Conservation (phyloP, 257 asterid species). For the Echites panduratus region DNA sequence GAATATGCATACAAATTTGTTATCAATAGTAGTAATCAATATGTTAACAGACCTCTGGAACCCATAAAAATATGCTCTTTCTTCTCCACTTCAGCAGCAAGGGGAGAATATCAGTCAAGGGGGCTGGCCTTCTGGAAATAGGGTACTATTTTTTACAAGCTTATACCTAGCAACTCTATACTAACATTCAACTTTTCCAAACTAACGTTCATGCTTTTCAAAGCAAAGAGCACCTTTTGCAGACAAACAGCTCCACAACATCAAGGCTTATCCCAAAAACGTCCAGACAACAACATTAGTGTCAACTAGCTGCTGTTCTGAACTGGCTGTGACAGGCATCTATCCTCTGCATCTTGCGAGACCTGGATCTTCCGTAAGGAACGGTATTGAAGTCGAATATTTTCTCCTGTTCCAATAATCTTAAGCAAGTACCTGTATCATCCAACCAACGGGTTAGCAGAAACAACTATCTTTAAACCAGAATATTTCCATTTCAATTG, state of each 20-base stretch:
- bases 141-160: neutral
- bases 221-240: neutral
- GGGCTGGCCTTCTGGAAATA: neutral
- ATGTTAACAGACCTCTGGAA: neutral
- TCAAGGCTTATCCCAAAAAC: neutral
- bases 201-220: neutral
- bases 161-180: neutral
- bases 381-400: constrained; percentile 82
- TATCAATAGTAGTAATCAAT: neutral
- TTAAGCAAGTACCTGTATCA: constrained; percentile 64
- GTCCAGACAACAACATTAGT: neutral
- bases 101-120: neutral
- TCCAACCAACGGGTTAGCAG: neutral
- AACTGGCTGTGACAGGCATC: constrained; percentile 48
- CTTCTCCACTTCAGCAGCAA: neutral
- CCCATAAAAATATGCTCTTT: neutral
- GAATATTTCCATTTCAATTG: neutral
- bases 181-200: neutral
- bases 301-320: constrained; percentile 32
- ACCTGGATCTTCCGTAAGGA: constrained; percentile 58
- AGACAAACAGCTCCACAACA: neutral
- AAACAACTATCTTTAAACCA: neutral
- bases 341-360: constrained; percentile 50
- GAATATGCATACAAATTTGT: neutral
- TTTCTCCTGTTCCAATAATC: constrained; percentile 77